These are phyloP conservation scores for Lachnellula suecica DNA, from an alignment of 2,329 filamentous ascomycete species.

Conservation along the genomic window DNA sequence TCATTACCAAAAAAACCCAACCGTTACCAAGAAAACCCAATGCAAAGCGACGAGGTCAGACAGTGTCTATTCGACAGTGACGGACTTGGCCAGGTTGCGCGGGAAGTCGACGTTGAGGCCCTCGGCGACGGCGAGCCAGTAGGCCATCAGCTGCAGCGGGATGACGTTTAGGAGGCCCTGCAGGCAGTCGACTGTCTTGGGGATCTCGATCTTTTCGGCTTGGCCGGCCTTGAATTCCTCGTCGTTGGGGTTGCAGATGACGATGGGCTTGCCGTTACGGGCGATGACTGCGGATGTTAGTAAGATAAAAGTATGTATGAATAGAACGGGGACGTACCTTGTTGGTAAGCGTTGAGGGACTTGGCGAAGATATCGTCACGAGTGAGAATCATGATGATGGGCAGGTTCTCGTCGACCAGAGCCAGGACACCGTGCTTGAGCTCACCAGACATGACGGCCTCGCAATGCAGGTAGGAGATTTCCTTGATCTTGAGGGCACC, in stretches of 20 bases:
- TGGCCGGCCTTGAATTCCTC: slow-evolving; percentile 84
- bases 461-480: slow-evolving; percentile 98
- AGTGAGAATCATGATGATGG: slow-evolving; percentile 99
- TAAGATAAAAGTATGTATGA: neutral
- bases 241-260: slow-evolving; percentile 93
- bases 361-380: slow-evolving; percentile 96
- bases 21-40: too few species aligned
- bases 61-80: slow-evolving; percentile 90
- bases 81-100: slow-evolving; percentile 96
- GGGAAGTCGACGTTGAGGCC: slow-evolving; percentile 98
- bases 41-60: too few species aligned
- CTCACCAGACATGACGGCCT: slow-evolving; percentile 99
- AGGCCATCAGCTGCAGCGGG: slow-evolving; percentile 94
- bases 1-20: too few species aligned
- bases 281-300: slow-evolving; percentile 72
- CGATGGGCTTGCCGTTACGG: slow-evolving; percentile 91
- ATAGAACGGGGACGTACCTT: slow-evolving; percentile 57
- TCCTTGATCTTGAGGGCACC: slow-evolving; percentile 99
- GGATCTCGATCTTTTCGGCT: slow-evolving; percentile 97
- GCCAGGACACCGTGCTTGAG: slow-evolving; percentile 98
- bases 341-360: slow-evolving; percentile 99
- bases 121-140: slow-evolving; percentile 97
- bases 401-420: slow-evolving; percentile 95
- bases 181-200: slow-evolving; percentile 89
- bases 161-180: slow-evolving; percentile 98